Base-by-base conservation (phyloP, 306 rosid genomes). In the Betula pendula region DNA sequence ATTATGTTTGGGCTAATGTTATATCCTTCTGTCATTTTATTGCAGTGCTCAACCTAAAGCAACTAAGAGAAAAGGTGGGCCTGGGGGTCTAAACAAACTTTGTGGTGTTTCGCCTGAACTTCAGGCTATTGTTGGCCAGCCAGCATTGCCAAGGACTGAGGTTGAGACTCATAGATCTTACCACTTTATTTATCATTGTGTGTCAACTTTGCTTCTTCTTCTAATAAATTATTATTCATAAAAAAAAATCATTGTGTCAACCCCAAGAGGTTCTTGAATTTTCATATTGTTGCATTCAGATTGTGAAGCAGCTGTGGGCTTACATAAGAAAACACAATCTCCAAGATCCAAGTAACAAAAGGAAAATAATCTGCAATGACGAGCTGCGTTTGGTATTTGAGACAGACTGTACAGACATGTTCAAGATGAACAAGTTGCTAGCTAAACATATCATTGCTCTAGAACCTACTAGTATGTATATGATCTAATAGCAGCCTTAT, bases 61-160 rank as follows among this genome's bases (percentile, higher is more conserved):
- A 33, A 17, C 70, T 35, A 92, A 92, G 91, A 89, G 85, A 87
- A 87, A 88, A 86, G 97, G 97, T 81, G 97, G 97, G 74, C 93
- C 97, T 0, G 97, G 97, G 56, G 93, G 97, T 83, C 87, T 92
- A 55, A 90, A 79, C 89, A 90, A 92, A 74, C 87, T 88, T 27
- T 92, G 96, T 56, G 96, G 91, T 13, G 91, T 92, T 79, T 92
- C 97, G 0, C 96, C 97, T 72, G 89, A 88, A 86, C 96, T 92
- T 76, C 97, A 92, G 85, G 90, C 86, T 77, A 92, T 92, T 87
- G 97, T 92, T 76, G 96, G 96, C 77, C 96, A 90, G 59, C 92
- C 96, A 40, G 83, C 87, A 59, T 72, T 92, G 75, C 89, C 96
- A 0, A 89, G 97, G 84, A 92, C 93, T 43, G 96, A 92, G 94